phyloP scores from a whole-genome alignment of 2,329 filamentous ascomycete genomes.

The Fusarium ambrosium region DNA sequence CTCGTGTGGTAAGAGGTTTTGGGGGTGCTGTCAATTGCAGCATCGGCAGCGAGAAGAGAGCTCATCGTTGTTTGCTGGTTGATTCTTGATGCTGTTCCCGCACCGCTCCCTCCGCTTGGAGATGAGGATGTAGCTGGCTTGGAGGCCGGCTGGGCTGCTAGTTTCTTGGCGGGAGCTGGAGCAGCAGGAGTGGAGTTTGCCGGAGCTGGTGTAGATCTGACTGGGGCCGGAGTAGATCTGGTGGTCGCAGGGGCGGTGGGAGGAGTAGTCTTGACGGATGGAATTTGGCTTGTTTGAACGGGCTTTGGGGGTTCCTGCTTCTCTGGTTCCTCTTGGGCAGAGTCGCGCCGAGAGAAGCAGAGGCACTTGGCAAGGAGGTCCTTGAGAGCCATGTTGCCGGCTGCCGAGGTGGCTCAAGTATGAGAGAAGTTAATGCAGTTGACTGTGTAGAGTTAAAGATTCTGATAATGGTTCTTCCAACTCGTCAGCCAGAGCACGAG shows the following conservation, averaged over 20 bases:
- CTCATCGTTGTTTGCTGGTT: neutral
- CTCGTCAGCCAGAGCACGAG: neutral
- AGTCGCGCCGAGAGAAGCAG: neutral
- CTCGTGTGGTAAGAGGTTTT: neutral
- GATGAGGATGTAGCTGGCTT: neutral
- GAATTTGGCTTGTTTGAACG: neutral
- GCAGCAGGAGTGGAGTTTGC: neutral
- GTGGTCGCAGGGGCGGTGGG: neutral
- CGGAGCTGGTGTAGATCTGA: neutral
- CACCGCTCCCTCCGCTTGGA: neutral
- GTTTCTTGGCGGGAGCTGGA: neutral
- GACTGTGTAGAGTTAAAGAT: neutral
- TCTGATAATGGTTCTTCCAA: neutral
- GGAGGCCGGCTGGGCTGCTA: neutral
- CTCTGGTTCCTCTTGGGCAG: constrained; percentile 7
- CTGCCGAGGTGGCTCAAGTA: neutral
- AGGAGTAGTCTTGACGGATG: neutral
- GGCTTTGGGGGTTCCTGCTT: neutral
- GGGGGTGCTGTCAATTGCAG: neutral
- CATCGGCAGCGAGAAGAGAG: neutral
- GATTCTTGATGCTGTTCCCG: neutral
- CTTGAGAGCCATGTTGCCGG: constrained; percentile 17
- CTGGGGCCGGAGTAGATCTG: neutral
- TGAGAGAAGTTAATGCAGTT: neutral
- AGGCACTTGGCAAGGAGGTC: constrained; percentile 16